Conservation (phyloP, 129 eudicot genomes). For the Logfia minima region DNA sequence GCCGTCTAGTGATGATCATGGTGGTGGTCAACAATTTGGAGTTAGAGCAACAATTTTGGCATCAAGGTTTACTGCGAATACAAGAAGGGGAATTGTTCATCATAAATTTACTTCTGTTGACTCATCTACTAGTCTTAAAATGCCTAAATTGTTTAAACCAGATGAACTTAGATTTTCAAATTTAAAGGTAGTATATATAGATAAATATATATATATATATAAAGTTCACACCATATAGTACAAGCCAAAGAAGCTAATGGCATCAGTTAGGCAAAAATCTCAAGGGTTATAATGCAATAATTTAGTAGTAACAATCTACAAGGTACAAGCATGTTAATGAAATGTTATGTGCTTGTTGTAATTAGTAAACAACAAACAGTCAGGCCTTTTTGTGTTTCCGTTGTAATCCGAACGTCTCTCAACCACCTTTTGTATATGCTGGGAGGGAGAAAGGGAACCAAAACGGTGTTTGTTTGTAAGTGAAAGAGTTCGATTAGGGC, state of each 20-base stretch:
- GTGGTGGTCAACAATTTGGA: conserved; percentile 40
- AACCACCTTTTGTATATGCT: too few relatives aligned
- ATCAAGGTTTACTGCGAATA: conserved; percentile 63
- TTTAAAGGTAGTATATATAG: neutral
- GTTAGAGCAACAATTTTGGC: conserved; percentile 68
- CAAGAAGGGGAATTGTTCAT: conserved; percentile 45
- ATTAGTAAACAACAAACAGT: too few relatives aligned
- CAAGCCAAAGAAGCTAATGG: conserved; percentile 27
- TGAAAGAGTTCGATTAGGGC: too few relatives aligned
- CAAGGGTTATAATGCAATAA: neutral
- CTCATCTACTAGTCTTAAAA: conserved; percentile 58
- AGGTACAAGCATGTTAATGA: conserved; percentile 20
- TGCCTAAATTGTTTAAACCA: conserved; percentile 82
- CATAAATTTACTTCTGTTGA: conserved; percentile 40
- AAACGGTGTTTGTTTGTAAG: too few relatives aligned
- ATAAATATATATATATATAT: neutral
- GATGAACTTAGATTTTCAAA: conserved; percentile 73
- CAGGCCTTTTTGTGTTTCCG: too few relatives aligned
- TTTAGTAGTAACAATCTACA: conserved; percentile 12
- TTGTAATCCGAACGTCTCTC: too few relatives aligned
- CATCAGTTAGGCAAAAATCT: conserved; percentile 14
- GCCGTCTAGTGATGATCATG: conserved; percentile 23
- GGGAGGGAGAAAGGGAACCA: too few relatives aligned
- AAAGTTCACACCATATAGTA: conserved; percentile 6
- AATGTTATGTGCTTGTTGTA: too few relatives aligned